Conservation (phyloP, 2,329 filamentous ascomycete species). For the Penicillium griseofulvum region DNA sequence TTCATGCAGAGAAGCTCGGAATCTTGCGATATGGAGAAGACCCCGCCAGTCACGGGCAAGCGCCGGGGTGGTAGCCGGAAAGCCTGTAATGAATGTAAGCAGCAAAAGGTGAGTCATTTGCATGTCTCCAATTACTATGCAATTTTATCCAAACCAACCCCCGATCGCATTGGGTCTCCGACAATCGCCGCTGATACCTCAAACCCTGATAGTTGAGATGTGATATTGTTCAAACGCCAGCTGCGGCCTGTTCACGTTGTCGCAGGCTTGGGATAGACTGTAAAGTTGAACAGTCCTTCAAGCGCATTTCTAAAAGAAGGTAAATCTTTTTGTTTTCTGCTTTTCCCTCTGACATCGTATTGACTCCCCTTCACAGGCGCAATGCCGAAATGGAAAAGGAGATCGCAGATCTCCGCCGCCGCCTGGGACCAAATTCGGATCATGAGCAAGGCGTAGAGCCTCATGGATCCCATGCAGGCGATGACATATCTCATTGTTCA, state of each 20-base stretch:
- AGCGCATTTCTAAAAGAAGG: slow-evolving; percentile 61
- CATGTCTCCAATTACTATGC: slow-evolving; percentile 5
- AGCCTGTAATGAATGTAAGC: slow-evolving; percentile 66
- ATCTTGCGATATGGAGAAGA: slow-evolving; percentile 40
- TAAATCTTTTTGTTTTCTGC: slow-evolving; percentile 10
- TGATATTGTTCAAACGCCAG: slow-evolving; percentile 64
- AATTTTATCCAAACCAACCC: background rate
- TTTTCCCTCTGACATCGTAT: slow-evolving; percentile 7
- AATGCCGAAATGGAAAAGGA: slow-evolving; percentile 63
- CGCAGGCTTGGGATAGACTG: slow-evolving; percentile 60
- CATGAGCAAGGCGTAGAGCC: slow-evolving; percentile 24
- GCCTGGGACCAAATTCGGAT: slow-evolving; percentile 38
- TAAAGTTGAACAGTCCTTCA: slow-evolving; percentile 65
- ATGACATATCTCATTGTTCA: slow-evolving; percentile 35
- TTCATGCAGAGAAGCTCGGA: slow-evolving; percentile 33
- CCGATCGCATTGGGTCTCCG: background rate
- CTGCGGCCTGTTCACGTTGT: slow-evolving; percentile 60
- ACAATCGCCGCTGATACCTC: slow-evolving; percentile 15
- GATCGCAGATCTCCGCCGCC: slow-evolving; percentile 49
- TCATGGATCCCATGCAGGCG: slow-evolving; percentile 28
- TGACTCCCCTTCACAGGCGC: slow-evolving; percentile 43
- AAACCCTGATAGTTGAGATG: slow-evolving; percentile 55
- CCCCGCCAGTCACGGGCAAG: slow-evolving; percentile 49
- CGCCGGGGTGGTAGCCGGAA: slow-evolving; percentile 45
- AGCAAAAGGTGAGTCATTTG: slow-evolving; percentile 58